Base-by-base conservation (phyloP, 345 rosid genomes). In the Durio zibethinus region DNA sequence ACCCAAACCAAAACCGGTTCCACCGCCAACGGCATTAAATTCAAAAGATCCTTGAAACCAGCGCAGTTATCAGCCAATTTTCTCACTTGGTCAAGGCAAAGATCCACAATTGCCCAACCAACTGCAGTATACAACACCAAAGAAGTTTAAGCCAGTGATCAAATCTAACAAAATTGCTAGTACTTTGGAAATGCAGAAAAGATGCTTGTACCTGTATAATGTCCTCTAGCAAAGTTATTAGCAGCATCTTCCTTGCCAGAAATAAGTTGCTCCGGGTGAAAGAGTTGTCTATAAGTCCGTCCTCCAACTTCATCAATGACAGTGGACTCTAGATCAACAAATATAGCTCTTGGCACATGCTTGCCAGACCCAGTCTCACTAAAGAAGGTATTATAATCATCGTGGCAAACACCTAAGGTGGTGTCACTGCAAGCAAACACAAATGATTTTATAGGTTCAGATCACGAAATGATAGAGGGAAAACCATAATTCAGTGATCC, bases 201-300 rank as follows among this genome's bases (percentile, higher is more conserved):
- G 81, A 77, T 35, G 20, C n/a, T 57, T 38, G 23, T 73, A 88
- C 98, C 91, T 53, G 94, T 91, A 80, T 93, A 93, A 83, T 93
- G 98, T 59, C 98, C 97, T 83, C 98, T 90, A 65, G 98, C 97
- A 83, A 91, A 93, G 86, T 93, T 91, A 83, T 91, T 93, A 40
- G 98, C 98, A 64, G 97, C 93, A 76, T 93, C 98, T 84, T 93
- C 98, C 85, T 93, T 93, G 81, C 97, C 93, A 43, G 97, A 90
- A 72, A 93, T 93, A 86, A 93, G 97, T 77, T 93, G 98, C 86
- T 93, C 97, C 3, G 98, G 98, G 76, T 93, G 98, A 78, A 93
- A 93, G 80, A 93, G 97, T 76, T 93, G 98, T 43, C 97, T 86
- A 77, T 89, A 93, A 21, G 82, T 16, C 69, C 98, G 97, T 21